Evolutionary conservation across 1,139 yeast genomes (phyloP), one percentile per base, ranked within the genome.

Genomic region (Yamadazyma diospyri): DNA sequence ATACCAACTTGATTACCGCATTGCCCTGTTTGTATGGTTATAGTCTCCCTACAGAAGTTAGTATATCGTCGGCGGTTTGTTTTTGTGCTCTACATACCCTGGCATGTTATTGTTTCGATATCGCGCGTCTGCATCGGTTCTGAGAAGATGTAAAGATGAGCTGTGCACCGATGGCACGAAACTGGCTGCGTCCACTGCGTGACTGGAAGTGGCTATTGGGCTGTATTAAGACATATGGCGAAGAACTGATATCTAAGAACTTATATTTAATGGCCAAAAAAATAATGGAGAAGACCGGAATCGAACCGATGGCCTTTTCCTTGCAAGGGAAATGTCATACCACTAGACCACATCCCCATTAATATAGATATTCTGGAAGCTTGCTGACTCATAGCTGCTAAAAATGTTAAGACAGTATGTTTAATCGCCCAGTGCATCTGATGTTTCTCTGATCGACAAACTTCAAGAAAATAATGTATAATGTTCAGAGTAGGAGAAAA

Each of bases 1-100:
- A 85, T 76, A 14, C 97, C 97, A 1, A 92, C 82, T 55, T 92
- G 98, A 58, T 92, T 92, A 34, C 98, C 98, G 61, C 98, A 94
- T 61, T 92, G 98, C 19, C 96, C 88, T 35, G 66, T 64, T 45
- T 69, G 76, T 20, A 69, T 47, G 10, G 73, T 65, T 10, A 69
- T 54, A 3, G 69, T 64, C 46, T 60, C 68, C 3, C 69, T 60
- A 18, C 12, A 18, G 5, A 4, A 4, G 68, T 64, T 62, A 61
- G 70, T 57, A 52, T 13, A 10, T 23, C 9, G 13, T 23, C 16
- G 17, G 25, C 23, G 21, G 17, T 12, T 18, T 11, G 2, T 11
- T 13, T n/a, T 21, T 15, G 4, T 19, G 6, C 21, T 14, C 15
- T 17, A 55, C 61, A 41, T 55, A 56, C 61, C 60, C 60, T 34